These are phyloP conservation scores for Trichosporon ovoides DNA, from an alignment of 1,284 basidiomycete species.

Conservation along the genomic window DNA sequence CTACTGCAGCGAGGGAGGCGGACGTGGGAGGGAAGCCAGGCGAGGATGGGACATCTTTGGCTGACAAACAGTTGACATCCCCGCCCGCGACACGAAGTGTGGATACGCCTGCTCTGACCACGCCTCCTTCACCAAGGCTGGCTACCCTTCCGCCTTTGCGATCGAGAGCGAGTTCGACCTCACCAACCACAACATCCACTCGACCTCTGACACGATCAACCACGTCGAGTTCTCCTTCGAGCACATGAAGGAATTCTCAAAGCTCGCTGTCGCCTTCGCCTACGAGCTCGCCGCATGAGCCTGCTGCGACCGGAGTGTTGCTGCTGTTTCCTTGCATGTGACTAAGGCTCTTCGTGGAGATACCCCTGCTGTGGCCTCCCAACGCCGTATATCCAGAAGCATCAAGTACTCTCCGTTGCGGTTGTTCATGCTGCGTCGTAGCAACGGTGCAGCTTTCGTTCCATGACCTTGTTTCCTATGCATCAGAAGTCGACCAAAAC, in stretches of 20 bases:
- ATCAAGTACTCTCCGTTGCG: no score
- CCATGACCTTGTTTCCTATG: no score
- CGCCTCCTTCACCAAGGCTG: slow-evolving; percentile 75
- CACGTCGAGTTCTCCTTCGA: slow-evolving; percentile 74
- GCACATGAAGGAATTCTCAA: slow-evolving; percentile 65
- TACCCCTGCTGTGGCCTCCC: slow-evolving; percentile 3
- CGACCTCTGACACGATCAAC: slow-evolving; percentile 71
- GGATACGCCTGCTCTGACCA: slow-evolving; percentile 90
- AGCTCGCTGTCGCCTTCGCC: slow-evolving; percentile 77
- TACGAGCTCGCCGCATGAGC: slow-evolving; percentile 60
- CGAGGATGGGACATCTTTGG: no score
- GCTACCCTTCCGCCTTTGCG: slow-evolving; percentile 78
- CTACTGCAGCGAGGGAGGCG: no score
- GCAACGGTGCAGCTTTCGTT: no score
- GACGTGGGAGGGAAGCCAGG: no score
- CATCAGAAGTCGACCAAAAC: no score
- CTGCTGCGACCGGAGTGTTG: not conserved
- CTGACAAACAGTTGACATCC: slow-evolving; percentile 38
- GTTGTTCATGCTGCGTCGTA: no score
- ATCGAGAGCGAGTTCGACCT: slow-evolving; percentile 50
- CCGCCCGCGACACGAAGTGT: slow-evolving; percentile 58
- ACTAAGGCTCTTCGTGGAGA: slow-evolving; percentile 1
- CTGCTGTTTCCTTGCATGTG: not conserved
- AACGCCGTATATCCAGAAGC: not conserved
- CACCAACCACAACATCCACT: slow-evolving; percentile 75